These are phyloP conservation scores for Ailanthus altissimus DNA, from an alignment of 345 rosid species.

Conservation along the genomic window DNA sequence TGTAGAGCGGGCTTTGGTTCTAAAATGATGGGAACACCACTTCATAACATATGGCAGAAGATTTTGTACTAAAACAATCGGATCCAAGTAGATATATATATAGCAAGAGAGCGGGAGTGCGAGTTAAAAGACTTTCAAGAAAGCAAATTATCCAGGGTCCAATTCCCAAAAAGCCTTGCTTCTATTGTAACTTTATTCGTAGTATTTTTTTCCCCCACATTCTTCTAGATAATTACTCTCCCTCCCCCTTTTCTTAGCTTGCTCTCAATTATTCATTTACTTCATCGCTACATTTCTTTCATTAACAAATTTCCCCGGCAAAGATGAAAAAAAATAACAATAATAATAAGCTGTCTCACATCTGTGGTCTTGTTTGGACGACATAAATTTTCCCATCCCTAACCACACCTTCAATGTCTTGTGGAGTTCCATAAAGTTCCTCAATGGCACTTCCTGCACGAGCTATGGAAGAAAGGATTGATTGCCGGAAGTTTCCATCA, in stretches of 20 bases:
- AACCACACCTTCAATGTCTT: constrained; percentile 95
- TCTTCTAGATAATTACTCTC: not conserved
- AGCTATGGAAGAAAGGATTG: constrained; percentile 76
- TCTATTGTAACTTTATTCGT: not conserved
- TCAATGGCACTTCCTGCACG: constrained; percentile 77
- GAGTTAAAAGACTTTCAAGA: not conserved
- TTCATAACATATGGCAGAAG: too few relatives aligned
- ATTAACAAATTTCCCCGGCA: constrained; percentile 9
- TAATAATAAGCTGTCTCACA: constrained; percentile 44
- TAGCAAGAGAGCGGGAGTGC: too few relatives aligned
- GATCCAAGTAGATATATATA: not conserved
- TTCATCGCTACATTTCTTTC: constrained; percentile 4
- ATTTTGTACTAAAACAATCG: not conserved
- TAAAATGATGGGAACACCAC: too few relatives aligned
- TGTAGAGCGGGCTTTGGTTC: too few relatives aligned
- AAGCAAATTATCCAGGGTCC: not conserved
- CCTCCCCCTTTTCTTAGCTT: not conserved
- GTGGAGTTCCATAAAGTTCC: constrained; percentile 82
- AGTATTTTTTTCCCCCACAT: not conserved
- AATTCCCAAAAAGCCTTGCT: not conserved
- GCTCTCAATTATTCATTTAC: not conserved
- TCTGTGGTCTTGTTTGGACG: constrained; percentile 96
- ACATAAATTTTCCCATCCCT: constrained; percentile 84
- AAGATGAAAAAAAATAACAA: not conserved
- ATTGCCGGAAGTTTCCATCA: constrained; percentile 61